Evolutionary conservation across 768 basidiomycete genomes (phyloP), one percentile per base, ranked within the genome.

Genomic region (Tricholoma hemisulphureum): DNA sequence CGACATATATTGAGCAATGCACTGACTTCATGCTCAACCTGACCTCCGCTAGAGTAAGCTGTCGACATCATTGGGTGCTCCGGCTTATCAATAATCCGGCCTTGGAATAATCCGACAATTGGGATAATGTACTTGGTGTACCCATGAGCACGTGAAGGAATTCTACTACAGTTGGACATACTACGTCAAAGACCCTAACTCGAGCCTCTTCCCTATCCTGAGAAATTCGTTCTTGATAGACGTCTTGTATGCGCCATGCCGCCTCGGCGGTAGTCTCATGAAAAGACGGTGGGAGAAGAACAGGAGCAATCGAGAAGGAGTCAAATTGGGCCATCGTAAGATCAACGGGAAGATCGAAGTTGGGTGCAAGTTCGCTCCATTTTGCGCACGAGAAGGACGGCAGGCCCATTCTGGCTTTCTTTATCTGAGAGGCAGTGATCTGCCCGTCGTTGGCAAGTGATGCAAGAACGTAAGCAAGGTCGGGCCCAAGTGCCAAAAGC

Each of bases 21-120:
- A 52, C 53, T 28, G 18, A 63, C 61, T 43, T 70, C 32, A 39
- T 59, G 34, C 24, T 52, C 14, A 46, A 64, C 43, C 28, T 63
- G 52, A 14, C 63, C 63, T 34, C 65, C 62, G 41, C 53, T 58
- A 18, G 61, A 59, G n/a, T 56, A 59, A 50, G 29, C 26, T 21
- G 59, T 65, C 35, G 24, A 51, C 0, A 31, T 29, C 57, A 59
- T 56, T n/a, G n/a, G n/a, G 18, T 32, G 23, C 46, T 65, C 63
- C 9, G 57, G 65, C 37, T 43, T 51, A 58, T 66, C 61, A 21
- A 66, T 61, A 45, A 66, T 34, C 45, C 63, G 59, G 46, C 62
- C 65, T 61, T 65, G 59, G 58, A 65, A 65, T 28, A 65, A 55
- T 26, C 59, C 61, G 24, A 62, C 18, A 20, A 61, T 57, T 31